Evolutionary conservation across 2,329 filamentous ascomycete genomes (phyloP).

Genomic region (Pyrenophora seminiperda): DNA sequence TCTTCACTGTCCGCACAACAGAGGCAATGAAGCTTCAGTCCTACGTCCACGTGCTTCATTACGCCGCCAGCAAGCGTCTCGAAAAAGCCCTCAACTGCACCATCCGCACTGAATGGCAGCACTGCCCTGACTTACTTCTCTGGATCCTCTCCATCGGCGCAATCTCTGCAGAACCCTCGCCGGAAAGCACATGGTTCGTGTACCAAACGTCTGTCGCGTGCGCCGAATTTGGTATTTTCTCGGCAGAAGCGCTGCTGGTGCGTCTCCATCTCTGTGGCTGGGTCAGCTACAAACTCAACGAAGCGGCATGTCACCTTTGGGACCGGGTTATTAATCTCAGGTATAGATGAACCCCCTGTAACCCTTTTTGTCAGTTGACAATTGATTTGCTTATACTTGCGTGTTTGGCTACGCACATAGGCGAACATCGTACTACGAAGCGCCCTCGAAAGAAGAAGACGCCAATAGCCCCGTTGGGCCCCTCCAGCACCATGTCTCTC

Average conservation of each 20-base stretch:
- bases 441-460: conserved; percentile 21
- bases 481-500: conserved; percentile 36
- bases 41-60: conserved; percentile 38
- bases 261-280: conserved; percentile 45
- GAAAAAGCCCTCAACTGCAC: conserved; percentile 45
- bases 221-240: conserved; percentile 37
- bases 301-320: conserved; percentile 40
- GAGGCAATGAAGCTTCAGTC: conserved; percentile 38
- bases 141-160: conserved; percentile 47
- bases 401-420: conserved; percentile 28
- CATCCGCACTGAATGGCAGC: conserved; percentile 37
- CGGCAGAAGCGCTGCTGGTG: conserved; percentile 32
- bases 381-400: conserved; percentile 44
- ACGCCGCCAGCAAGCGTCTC: conserved; percentile 40
- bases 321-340: conserved; percentile 40
- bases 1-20: conserved; percentile 44
- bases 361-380: conserved; percentile 6
- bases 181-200: conserved; percentile 40
- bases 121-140: conserved; percentile 43
- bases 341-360: conserved; percentile 41
- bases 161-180: conserved; percentile 43
- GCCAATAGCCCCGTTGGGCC: conserved; percentile 34
- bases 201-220: conserved; percentile 43
- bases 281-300: conserved; percentile 46
- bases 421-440: conserved; percentile 35